phyloP scores from a whole-genome alignment of 192 early-diverging fungal genomes.

The Gryganskiella cystojenkinii region DNA sequence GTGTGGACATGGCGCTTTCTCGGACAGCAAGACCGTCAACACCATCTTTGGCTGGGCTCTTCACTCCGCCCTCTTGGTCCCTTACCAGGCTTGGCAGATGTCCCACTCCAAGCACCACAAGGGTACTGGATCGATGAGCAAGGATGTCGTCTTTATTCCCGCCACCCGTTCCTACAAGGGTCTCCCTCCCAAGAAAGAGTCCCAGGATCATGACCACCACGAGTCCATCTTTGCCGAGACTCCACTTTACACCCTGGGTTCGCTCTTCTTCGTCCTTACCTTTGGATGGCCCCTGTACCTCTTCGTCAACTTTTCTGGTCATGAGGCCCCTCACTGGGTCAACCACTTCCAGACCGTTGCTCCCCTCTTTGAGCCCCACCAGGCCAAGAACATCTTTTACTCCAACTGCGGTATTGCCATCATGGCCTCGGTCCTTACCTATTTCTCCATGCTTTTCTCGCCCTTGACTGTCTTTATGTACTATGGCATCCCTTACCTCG shows the following conservation, averaged over 20 bases:
- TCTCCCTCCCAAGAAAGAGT: slow-evolving; percentile 55
- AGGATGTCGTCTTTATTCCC: slow-evolving; percentile 96
- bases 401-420: slow-evolving; percentile 82
- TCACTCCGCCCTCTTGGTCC: slow-evolving; percentile 92
- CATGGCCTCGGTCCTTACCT: slow-evolving; percentile 63
- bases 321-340: slow-evolving; percentile 72
- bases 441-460: slow-evolving; percentile 62
- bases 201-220: slow-evolving; percentile 54
- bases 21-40: slow-evolving; percentile 81
- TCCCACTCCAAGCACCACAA: slow-evolving; percentile 96
- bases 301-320: slow-evolving; percentile 80
- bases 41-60: slow-evolving; percentile 89
- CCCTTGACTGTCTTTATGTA: slow-evolving; percentile 76
- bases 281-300: slow-evolving; percentile 94
- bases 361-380: slow-evolving; percentile 81
- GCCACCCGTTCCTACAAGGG: slow-evolving; percentile 69
- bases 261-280: slow-evolving; percentile 73
- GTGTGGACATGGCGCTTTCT: slow-evolving; percentile 94
- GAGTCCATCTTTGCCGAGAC: slow-evolving; percentile 74
- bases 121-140: slow-evolving; percentile 85
- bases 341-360: slow-evolving; percentile 89
- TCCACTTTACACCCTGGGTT: slow-evolving; percentile 71
- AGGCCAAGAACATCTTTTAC: slow-evolving; percentile 73
- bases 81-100: slow-evolving; percentile 92
- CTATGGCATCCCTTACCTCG: slow-evolving; percentile 91